Conservation (phyloP, 495 filamentous ascomycete species). For the Staphylotrichum longicolle region DNA sequence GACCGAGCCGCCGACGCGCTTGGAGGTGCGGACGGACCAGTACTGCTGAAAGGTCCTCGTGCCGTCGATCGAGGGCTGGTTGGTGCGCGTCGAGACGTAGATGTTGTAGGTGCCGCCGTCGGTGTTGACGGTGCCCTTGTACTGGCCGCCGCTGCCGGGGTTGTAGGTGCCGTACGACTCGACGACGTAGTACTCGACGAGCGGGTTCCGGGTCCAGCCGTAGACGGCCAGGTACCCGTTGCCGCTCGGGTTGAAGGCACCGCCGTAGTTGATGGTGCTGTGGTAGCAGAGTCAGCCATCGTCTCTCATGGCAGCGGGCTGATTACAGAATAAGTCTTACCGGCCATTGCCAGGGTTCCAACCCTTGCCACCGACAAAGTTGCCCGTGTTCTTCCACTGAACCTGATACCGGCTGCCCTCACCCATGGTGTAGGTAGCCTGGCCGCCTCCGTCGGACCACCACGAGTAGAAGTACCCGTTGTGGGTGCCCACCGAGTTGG, state of each 20-base stretch:
- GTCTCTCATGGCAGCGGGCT: too few species aligned
- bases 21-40: slow-evolving; percentile 51
- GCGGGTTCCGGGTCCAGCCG: slow-evolving; percentile 55
- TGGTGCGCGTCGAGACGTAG: slow-evolving; percentile 54
- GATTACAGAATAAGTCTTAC: slow-evolving; percentile 3
- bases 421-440: slow-evolving; percentile 54
- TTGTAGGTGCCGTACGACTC: slow-evolving; percentile 55
- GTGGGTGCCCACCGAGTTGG: slow-evolving; percentile 40
- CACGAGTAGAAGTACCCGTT: slow-evolving; percentile 60
- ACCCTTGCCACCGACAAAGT: slow-evolving; percentile 61
- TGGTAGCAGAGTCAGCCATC: background rate
- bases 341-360: slow-evolving; percentile 50
- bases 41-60: slow-evolving; percentile 56
- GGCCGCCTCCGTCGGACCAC: slow-evolving; percentile 56
- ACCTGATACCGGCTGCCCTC: slow-evolving; percentile 52
- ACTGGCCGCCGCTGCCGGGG: slow-evolving; percentile 43
- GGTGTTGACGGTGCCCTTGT: slow-evolving; percentile 54
- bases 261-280: slow-evolving; percentile 34
- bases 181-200: slow-evolving; percentile 60
- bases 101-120: slow-evolving; percentile 66
- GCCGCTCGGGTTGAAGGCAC: slow-evolving; percentile 29
- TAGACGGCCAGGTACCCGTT: slow-evolving; percentile 56
- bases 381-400: slow-evolving; percentile 51
- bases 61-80: slow-evolving; percentile 57
- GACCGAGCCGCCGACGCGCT: slow-evolving; percentile 50